phyloP scores from a whole-genome alignment of 1,139 yeast genomes.

The Suhomyces choctaworum region DNA sequence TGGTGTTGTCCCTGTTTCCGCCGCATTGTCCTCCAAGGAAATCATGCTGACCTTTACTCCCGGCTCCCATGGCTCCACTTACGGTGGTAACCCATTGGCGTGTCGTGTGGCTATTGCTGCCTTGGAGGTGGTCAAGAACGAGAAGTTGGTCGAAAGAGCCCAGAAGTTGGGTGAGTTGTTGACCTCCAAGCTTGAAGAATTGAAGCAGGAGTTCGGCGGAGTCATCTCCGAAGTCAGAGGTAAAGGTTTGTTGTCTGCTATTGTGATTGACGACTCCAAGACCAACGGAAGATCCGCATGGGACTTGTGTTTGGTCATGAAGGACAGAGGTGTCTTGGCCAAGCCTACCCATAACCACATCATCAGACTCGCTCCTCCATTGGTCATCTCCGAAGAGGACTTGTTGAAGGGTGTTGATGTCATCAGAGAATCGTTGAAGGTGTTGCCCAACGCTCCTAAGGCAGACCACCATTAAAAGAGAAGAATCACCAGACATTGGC shows the following conservation, averaged over 20 bases:
- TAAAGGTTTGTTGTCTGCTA: constrained; percentile 83
- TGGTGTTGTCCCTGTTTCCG: constrained; percentile 91
- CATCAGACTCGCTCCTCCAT: constrained; percentile 94
- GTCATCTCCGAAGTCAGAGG: constrained; percentile 92
- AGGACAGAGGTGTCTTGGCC: constrained; percentile 85
- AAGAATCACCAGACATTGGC: too few relatives aligned
- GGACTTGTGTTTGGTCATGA: constrained; percentile 92
- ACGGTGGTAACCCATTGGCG: constrained; percentile 97
- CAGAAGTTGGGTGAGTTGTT: constrained; percentile 68
- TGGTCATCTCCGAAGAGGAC: constrained; percentile 87
- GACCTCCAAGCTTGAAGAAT: constrained; percentile 61
- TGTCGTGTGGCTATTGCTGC: constrained; percentile 96
- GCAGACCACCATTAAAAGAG: constrained; percentile 46
- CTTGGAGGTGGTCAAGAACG: constrained; percentile 84
- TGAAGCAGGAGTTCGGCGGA: constrained; percentile 64
- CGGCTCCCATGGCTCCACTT: constrained; percentile 97
- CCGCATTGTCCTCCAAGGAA: constrained; percentile 82
- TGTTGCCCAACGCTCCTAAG: constrained; percentile 56
- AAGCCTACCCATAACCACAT: constrained; percentile 97
- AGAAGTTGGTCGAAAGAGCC: constrained; percentile 81
- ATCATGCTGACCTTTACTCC: constrained; percentile 90
- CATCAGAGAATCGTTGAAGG: constrained; percentile 61
- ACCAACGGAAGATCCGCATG: constrained; percentile 93
- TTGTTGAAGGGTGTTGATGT: constrained; percentile 76
- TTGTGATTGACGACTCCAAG: constrained; percentile 82